Evolutionary conservation across 192 early-diverging fungal genomes (phyloP).

Genomic region (Mortierella claussenii): DNA sequence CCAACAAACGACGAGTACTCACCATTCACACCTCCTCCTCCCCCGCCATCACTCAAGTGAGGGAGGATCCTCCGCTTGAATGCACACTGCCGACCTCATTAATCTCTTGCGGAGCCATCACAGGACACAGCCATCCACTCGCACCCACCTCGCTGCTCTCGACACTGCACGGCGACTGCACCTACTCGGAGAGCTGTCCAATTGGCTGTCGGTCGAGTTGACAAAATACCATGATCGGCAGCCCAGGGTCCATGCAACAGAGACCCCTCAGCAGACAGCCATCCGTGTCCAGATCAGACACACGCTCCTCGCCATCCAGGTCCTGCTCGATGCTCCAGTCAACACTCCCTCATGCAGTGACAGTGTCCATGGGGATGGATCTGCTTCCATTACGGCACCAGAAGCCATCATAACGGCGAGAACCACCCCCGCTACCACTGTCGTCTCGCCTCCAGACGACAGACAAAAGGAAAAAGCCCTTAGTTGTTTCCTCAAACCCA

Average conservation of each 20-base stretch:
- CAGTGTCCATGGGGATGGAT: too few species aligned
- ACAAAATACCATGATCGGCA: constrained; percentile 32
- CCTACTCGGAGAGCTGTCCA: constrained; percentile 44
- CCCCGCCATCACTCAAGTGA: too few species aligned
- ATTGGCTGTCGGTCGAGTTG: constrained; percentile 35
- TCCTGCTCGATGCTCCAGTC: constrained; percentile 14
- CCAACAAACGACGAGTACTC: too few species aligned
- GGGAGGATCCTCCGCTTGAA: neutral
- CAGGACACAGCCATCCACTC: constrained; percentile 1
- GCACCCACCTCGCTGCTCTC: constrained; percentile 10
- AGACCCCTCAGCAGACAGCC: constrained; percentile 17
- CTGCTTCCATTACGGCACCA: too few species aligned
- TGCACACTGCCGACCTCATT: constrained; percentile 45
- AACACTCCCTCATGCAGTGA: too few species aligned
- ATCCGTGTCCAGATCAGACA: constrained; percentile 33
- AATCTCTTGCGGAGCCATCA: constrained; percentile 35
- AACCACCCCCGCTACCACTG: too few species aligned
- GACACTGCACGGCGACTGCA: constrained; percentile 14
- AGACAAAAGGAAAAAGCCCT: constrained; percentile 10
- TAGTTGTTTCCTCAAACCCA: constrained; percentile 12
- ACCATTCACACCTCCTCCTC: too few species aligned
- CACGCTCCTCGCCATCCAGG: constrained; percentile 25
- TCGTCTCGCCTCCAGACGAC: neutral
- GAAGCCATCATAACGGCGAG: neutral
- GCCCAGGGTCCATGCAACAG: neutral